phyloP scores from a whole-genome alignment of 345 rosid species.

The Arabis alpina region DNA sequence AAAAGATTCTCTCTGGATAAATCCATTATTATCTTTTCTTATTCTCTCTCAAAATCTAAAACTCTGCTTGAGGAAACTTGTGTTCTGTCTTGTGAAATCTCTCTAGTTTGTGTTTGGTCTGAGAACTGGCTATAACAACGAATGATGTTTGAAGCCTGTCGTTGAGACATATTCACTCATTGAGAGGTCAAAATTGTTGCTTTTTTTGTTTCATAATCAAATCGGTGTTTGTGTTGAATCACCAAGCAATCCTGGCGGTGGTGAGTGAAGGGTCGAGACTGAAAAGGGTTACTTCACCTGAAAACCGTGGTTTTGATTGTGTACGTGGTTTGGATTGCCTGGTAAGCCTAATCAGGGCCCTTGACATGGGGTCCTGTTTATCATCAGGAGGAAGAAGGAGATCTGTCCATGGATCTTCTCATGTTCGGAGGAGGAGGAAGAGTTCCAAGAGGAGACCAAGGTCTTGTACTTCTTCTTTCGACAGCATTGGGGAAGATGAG shows the following conservation, averaged over 20 bases:
- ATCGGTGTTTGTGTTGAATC: constrained; percentile 1
- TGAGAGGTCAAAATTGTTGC: not conserved
- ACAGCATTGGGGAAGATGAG: constrained; percentile 53
- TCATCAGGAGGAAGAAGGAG: constrained; percentile 78
- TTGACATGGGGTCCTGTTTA: constrained; percentile 99
- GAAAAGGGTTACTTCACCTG: constrained; percentile 51
- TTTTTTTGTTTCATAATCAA: not conserved
- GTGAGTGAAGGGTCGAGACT: constrained; percentile 16
- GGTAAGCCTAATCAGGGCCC: constrained; percentile 90
- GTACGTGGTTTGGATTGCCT: constrained; percentile 93
- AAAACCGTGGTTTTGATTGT: constrained; percentile 53
- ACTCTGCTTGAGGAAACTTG: constrained; percentile 18
- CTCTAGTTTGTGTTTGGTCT: no score
- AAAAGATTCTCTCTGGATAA: constrained; percentile 39
- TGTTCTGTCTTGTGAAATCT: not conserved
- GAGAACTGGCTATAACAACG: no score
- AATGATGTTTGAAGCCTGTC: no score
- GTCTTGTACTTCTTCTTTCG: constrained; percentile 63
- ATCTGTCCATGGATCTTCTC: constrained; percentile 66
- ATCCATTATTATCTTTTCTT: not conserved
- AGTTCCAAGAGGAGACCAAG: constrained; percentile 50
- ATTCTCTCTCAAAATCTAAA: not conserved
- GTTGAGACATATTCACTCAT: no score
- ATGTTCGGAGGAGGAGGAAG: constrained; percentile 66
- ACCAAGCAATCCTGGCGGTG: constrained; percentile 45